Conservation (phyloP, 2,329 filamentous ascomycete genomes). For the Fusarium acutatum region DNA sequence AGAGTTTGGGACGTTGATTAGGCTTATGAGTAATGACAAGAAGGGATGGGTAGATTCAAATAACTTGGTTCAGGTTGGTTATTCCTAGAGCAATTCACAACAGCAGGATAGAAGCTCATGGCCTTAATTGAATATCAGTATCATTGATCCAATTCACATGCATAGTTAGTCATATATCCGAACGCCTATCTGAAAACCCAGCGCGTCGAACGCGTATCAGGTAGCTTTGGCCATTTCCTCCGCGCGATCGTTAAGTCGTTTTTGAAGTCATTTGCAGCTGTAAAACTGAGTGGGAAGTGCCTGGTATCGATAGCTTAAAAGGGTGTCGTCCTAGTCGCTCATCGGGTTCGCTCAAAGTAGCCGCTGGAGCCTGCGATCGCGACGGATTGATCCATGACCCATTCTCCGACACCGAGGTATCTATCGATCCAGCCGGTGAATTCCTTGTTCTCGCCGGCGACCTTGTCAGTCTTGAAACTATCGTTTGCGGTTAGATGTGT, state of each 20-base stretch:
- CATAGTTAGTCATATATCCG: constrained; percentile 35
- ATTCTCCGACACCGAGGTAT: constrained; percentile 94
- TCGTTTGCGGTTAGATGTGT: constrained; percentile 43
- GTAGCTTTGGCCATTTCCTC: constrained; percentile 8
- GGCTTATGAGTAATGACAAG: constrained; percentile 23
- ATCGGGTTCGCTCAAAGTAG: constrained; percentile 92
- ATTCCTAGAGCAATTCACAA: not conserved
- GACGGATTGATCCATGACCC: constrained; percentile 97
- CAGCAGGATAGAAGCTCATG: not conserved
- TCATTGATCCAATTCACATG: constrained; percentile 39
- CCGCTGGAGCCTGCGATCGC: constrained; percentile 87
- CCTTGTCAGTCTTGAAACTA: constrained; percentile 88
- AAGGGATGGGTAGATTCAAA: not conserved
- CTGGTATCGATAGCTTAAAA: constrained; percentile 27
- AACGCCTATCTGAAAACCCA: constrained; percentile 38
- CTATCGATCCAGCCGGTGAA: constrained; percentile 89
- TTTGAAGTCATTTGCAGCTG: not conserved
- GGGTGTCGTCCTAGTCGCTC: constrained; percentile 30
- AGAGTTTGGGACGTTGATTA: not conserved
- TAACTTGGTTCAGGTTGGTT: not conserved
- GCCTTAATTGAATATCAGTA: constrained; percentile 23
- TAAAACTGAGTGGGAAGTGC: constrained; percentile 17
- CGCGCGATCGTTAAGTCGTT: constrained; percentile 22
- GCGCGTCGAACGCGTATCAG: constrained; percentile 20
- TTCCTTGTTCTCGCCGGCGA: constrained; percentile 82